A percentile compares a stretch with the other conserved stretches of the same genome.
Conservation (phyloP, 306 rosid genomes). For the Geum urbanum region DNA sequence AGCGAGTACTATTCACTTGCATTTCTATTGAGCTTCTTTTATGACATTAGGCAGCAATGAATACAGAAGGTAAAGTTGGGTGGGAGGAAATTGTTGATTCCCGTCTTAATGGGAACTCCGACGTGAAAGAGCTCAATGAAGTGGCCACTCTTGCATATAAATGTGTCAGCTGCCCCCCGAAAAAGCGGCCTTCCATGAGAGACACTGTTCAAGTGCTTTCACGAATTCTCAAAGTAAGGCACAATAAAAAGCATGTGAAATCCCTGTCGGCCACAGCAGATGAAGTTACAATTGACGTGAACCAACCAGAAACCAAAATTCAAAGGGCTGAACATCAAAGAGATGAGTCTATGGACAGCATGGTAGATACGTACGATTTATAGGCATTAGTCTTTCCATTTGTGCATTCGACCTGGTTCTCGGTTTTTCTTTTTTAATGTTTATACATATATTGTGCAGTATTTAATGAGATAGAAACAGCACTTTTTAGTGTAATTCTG, state of each 20-base stretch:
- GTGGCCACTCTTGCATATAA: conserved; percentile 84
- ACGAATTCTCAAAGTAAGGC: conserved; percentile 57
- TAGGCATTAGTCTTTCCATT: conserved; percentile 40
- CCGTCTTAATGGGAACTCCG: conserved; percentile 64
- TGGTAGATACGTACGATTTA: conserved; percentile 54
- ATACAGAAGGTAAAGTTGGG: conserved; percentile 82
- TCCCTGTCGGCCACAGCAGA: conserved; percentile 58
- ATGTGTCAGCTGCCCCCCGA: conserved; percentile 68
- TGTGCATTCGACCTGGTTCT: conserved; percentile 20
- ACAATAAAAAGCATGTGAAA: conserved; percentile 42
- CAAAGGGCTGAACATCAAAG: conserved; percentile 49
- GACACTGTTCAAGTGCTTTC: conserved; percentile 82
- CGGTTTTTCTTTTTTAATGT: conserved; percentile 24
- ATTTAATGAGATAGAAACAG: conserved; percentile 4
- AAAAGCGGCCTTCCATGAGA: conserved; percentile 86
- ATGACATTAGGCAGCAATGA: conserved; percentile 85
- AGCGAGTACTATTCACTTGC: neutral
- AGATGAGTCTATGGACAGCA: conserved; percentile 86
- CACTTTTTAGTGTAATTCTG: conserved; percentile 11
- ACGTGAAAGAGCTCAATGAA: conserved; percentile 70
- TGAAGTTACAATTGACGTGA: conserved; percentile 59
- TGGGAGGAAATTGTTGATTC: conserved; percentile 97
- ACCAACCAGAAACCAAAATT: conserved; percentile 48
- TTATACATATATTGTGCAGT: conserved; percentile 24
- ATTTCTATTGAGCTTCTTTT: conserved; percentile 20